phyloP scores from a whole-genome alignment of 1,284 basidiomycete species.

The Clitocybe nebularis region DNA sequence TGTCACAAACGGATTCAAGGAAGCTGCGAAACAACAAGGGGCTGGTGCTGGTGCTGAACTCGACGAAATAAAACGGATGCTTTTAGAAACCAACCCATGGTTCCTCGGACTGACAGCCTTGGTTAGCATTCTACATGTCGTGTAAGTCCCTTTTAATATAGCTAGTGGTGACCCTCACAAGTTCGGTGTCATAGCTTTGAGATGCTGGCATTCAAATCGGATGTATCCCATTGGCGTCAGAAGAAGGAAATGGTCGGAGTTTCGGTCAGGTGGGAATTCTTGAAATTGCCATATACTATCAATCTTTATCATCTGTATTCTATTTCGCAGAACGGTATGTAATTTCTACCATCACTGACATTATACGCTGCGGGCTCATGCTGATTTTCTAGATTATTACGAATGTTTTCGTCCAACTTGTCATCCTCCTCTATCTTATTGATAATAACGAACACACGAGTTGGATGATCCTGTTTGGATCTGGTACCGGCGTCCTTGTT shows the following conservation, averaged over 20 bases:
- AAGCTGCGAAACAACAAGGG: constrained; percentile 74
- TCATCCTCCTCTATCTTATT: constrained; percentile 90
- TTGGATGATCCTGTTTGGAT: constrained; percentile 93
- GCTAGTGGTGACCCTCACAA: too few relatives aligned
- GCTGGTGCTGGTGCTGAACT: constrained; percentile 64
- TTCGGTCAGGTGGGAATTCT: constrained; percentile 64
- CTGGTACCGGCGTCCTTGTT: constrained; percentile 83
- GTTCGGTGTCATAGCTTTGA: constrained; percentile 74
- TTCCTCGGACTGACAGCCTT: constrained; percentile 78
- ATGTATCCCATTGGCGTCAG: constrained; percentile 93
- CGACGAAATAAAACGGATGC: constrained; percentile 92
- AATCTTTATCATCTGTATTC: too few relatives aligned
- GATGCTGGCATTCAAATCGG: constrained; percentile 91
- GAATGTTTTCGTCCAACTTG: constrained; percentile 88
- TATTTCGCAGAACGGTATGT: constrained; percentile 47
- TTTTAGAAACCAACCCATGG: constrained; percentile 92
- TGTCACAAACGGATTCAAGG: constrained; percentile 80
- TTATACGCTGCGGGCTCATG: background rate
- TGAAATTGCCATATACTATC: too few relatives aligned
- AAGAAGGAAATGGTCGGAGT: constrained; percentile 88
- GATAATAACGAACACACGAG: constrained; percentile 95
- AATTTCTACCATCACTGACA: background rate
- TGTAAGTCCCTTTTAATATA: constrained; percentile 49
- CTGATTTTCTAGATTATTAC: constrained; percentile 68
- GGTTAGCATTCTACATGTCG: constrained; percentile 83